Conservation (phyloP, 371 early-diverging fungal genomes). For the Mucor mucedo region DNA sequence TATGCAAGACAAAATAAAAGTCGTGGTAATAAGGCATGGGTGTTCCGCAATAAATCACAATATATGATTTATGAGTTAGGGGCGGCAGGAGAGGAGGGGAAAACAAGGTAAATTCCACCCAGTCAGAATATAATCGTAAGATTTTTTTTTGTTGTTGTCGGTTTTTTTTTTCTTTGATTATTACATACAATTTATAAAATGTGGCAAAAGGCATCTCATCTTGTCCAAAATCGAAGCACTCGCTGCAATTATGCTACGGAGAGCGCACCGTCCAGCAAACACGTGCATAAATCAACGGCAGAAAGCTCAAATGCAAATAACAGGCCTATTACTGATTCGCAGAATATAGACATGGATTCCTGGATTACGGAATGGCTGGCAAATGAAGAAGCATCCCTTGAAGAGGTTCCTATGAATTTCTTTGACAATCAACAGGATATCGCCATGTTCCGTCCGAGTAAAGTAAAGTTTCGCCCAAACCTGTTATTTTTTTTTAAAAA, state of each 20-base stretch:
- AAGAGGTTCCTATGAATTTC: background rate
- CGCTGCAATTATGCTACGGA: background rate
- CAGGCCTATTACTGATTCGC: background rate
- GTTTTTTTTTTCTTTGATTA: background rate
- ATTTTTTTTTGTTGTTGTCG: background rate
- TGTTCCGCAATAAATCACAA: too few species aligned
- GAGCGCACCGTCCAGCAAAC: background rate
- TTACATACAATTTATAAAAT: background rate
- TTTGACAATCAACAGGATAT: background rate
- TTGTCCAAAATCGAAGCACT: background rate
- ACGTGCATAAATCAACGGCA: background rate
- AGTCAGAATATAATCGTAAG: too few species aligned
- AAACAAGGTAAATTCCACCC: too few species aligned
- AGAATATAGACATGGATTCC: background rate
- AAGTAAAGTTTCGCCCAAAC: background rate
- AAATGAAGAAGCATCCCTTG: constrained; percentile 33
- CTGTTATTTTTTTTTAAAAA: background rate
- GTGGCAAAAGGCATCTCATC: background rate
- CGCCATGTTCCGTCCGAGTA: background rate
- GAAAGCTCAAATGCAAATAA: background rate
- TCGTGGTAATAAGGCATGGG: background rate
- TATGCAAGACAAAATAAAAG: background rate
- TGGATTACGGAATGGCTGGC: constrained; percentile 36
- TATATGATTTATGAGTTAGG: too few species aligned
- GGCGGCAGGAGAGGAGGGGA: too few species aligned